phyloP scores from a whole-genome alignment of 1,284 basidiomycete genomes.

The Vanrija sp. region DNA sequence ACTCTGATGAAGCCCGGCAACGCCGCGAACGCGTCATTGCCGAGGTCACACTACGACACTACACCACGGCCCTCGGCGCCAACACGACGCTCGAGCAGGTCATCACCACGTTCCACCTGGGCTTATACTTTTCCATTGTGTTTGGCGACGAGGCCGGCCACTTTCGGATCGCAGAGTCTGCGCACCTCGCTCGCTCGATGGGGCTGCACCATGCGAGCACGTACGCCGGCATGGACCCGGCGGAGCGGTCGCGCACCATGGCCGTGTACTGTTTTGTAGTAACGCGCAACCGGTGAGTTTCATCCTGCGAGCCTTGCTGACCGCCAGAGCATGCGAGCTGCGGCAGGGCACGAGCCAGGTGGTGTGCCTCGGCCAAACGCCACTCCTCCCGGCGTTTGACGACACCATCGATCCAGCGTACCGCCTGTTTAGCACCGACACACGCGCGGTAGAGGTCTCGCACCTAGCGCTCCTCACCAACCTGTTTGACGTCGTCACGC shows the following conservation, averaged over 20 bases:
- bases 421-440: neutral
- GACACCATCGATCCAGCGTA: neutral
- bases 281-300: neutral
- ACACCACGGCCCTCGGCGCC: neutral
- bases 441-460: neutral
- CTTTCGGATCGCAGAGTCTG: conserved; percentile 3
- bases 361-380: neutral
- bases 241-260: neutral
- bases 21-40: neutral
- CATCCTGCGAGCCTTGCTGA: too few relatives aligned
- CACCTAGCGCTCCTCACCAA: neutral
- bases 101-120: conserved; percentile 5
- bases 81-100: conserved; percentile 3
- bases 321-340: conserved; percentile 4
- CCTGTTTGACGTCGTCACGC: conserved; percentile 6
- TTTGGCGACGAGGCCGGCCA: conserved; percentile 3
- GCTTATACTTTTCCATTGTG: conserved; percentile 5
- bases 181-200: conserved; percentile 4
- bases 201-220: neutral
- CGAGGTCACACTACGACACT: conserved; percentile 1
- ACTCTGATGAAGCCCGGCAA: neutral
- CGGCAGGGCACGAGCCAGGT: conserved; percentile 4
- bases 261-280: conserved; percentile 1
- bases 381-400: neutral
- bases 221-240: neutral